Conservation (phyloP, 768 basidiomycete genomes). For the Collybiopsis luxurians region DNA sequence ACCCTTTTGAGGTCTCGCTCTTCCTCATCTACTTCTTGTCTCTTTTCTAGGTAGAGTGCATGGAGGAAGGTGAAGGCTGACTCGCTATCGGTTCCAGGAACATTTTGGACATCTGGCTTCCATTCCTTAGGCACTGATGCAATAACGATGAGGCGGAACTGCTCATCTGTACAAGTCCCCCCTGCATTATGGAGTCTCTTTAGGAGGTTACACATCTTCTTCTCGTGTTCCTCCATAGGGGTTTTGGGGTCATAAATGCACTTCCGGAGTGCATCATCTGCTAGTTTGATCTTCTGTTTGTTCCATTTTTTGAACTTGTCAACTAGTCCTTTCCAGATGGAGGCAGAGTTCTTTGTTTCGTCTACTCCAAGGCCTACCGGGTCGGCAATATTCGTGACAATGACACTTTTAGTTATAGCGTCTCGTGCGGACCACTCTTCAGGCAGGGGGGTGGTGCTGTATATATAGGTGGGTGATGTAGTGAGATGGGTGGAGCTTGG, state of each 20-base stretch:
- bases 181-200: not conserved
- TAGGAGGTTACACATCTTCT: not conserved
- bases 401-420: not conserved
- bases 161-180: not conserved
- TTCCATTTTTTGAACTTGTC: not conserved
- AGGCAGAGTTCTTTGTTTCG: not conserved
- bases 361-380: not conserved
- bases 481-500: too few relatives aligned
- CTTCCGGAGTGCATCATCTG: not conserved
- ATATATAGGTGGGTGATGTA: too few relatives aligned
- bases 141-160: not conserved
- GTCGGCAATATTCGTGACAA: not conserved
- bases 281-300: not conserved
- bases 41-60: not conserved
- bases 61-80: not conserved
- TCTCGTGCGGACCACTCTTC: not conserved
- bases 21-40: not conserved
- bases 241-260: not conserved
- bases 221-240: not conserved
- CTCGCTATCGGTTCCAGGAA: not conserved
- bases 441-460: not conserved
- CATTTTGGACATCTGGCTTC: not conserved
- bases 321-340: not conserved
- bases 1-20: not conserved
- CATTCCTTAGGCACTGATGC: not conserved